phyloP scores from a whole-genome alignment of 805 yeast species.

The Suhomyces prunicola region DNA sequence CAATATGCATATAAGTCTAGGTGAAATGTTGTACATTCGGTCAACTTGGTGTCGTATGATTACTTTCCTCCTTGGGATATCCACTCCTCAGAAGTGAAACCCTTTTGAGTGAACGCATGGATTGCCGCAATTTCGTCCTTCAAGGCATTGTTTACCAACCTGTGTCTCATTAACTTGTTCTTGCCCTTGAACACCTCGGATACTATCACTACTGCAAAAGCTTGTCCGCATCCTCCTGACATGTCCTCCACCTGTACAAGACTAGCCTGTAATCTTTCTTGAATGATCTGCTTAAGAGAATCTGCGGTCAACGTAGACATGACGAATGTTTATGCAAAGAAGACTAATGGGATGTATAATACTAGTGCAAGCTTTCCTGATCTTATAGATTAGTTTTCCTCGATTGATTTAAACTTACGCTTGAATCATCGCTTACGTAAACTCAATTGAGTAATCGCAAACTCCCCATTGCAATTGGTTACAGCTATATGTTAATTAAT shows the following conservation, averaged over 20 bases:
- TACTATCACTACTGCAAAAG: slow-evolving; percentile 90
- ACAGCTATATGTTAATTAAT: background rate
- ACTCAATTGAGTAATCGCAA: background rate
- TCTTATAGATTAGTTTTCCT: background rate
- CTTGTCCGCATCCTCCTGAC: slow-evolving; percentile 96
- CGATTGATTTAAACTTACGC: background rate
- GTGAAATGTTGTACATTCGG: background rate
- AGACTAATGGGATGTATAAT: background rate
- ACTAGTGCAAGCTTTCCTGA: background rate
- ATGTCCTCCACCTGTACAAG: slow-evolving; percentile 72
- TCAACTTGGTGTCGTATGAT: background rate
- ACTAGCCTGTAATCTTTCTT: slow-evolving; percentile 53
- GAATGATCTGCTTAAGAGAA: slow-evolving; percentile 46
- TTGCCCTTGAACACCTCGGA: slow-evolving; percentile 68
- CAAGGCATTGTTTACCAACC: slow-evolving; percentile 76
- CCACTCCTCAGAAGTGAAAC: slow-evolving; percentile 89
- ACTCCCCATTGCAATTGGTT: background rate
- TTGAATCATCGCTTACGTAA: background rate
- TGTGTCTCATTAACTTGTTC: slow-evolving; percentile 80
- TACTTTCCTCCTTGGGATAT: slow-evolving; percentile 32
- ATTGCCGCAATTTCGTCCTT: slow-evolving; percentile 82
- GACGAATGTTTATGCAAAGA: background rate
- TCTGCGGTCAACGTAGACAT: slow-evolving; percentile 31
- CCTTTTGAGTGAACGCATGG: slow-evolving; percentile 95
- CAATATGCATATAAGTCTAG: background rate